Conservation (phyloP, 768 basidiomycete species). For the Hemileccinum impolitum region DNA sequence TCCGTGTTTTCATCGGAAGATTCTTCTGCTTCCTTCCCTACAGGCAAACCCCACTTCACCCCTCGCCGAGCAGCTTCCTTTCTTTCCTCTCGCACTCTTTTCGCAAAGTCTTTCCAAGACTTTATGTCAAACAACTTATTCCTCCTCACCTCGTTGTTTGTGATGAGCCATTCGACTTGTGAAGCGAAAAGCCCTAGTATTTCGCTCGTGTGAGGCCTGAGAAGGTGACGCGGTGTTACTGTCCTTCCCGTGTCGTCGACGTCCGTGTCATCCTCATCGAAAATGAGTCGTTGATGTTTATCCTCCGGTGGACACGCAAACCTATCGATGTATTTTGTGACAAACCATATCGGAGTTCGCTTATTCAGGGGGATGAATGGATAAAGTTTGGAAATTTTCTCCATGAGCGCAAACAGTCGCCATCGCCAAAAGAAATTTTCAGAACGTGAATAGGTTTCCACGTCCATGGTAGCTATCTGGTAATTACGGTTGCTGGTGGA, state of each 20-base stretch:
- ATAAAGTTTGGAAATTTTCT: constrained; percentile 40
- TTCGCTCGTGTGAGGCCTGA: constrained; percentile 49
- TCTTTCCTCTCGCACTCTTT: constrained; percentile 29
- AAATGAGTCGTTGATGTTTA: constrained; percentile 34
- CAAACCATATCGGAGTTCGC: constrained; percentile 51
- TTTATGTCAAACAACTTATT: constrained; percentile 38
- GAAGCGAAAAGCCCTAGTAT: constrained; percentile 49
- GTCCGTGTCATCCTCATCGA: constrained; percentile 30
- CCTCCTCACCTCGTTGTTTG: constrained; percentile 38
- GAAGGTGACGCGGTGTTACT: constrained; percentile 38
- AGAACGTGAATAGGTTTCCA: constrained; percentile 39
- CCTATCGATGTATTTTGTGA: constrained; percentile 37
- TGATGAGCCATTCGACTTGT: constrained; percentile 58
- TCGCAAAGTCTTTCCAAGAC: constrained; percentile 49
- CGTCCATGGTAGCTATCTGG: constrained; percentile 45
- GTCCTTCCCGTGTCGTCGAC: constrained; percentile 28
- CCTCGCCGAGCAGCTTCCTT: constrained; percentile 27
- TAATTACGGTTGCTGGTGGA: constrained; percentile 40
- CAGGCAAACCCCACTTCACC: constrained; percentile 22
- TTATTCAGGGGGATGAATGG: constrained; percentile 30
- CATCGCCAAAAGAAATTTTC: constrained; percentile 51
- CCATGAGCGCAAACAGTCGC: constrained; percentile 45
- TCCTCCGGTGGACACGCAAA: constrained; percentile 29
- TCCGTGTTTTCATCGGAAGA: constrained; percentile 5
- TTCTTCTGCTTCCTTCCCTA: constrained; percentile 10